Percentiles rank a stretch among this genome's conserved stretches.
Evolutionary conservation across 2,329 filamentous ascomycete species (phyloP).

Genomic region (Sporothrix brunneoviolacea): DNA sequence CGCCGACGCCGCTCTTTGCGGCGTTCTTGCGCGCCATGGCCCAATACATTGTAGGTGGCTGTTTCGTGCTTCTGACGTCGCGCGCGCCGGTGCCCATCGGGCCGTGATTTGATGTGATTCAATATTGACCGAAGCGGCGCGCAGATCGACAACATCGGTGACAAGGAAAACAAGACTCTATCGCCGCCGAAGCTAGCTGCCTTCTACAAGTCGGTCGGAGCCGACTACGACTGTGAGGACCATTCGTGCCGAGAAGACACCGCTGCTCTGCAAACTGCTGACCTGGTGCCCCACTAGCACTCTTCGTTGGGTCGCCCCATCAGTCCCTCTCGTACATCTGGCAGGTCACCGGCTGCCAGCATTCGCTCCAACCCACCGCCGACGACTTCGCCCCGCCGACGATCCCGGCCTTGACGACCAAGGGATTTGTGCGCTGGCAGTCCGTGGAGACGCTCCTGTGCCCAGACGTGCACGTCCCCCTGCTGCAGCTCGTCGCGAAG

Average conservation of each 20-base stretch:
- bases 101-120: neutral
- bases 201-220: constrained; percentile 69
- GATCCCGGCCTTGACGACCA: constrained; percentile 73
- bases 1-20: constrained; percentile 59
- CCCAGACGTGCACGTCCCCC: constrained; percentile 80
- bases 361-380: constrained; percentile 71
- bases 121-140: constrained; percentile 7
- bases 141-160: constrained; percentile 52
- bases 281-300: constrained; percentile 33
- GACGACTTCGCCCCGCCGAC: constrained; percentile 68
- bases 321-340: constrained; percentile 85
- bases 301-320: constrained; percentile 71
- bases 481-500: constrained; percentile 71
- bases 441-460: constrained; percentile 82
- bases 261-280: neutral
- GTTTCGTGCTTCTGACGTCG: too few species aligned
- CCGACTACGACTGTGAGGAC: constrained; percentile 61
- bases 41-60: constrained; percentile 58
- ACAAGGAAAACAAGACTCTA: constrained; percentile 45
- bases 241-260: too few species aligned
- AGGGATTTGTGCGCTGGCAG: constrained; percentile 90
- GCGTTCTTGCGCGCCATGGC: constrained; percentile 63
- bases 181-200: constrained; percentile 66
- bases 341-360: constrained; percentile 82
- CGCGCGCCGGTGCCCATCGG: too few species aligned